A percentile compares a stretch with the other conserved stretches of the same genome.
These are phyloP conservation scores for Symbiodinium pilosum DNA, from an alignment of 73 alveolate genomes.

Conservation along the genomic window DNA sequence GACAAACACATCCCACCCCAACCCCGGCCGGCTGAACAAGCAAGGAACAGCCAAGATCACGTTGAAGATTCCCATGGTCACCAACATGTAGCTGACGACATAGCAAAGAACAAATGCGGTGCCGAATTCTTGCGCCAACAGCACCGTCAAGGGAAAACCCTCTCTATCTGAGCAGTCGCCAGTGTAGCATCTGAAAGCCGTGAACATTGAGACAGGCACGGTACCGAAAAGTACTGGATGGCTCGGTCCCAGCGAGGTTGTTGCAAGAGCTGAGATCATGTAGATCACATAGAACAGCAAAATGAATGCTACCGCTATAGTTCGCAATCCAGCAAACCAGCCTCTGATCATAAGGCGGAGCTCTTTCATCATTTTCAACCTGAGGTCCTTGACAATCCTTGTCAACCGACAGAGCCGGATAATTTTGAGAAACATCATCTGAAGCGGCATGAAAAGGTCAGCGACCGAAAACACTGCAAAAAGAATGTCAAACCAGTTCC, in stretches of 20 bases:
- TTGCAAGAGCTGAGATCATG: not conserved
- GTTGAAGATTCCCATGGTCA: constrained; percentile 71
- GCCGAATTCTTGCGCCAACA: constrained; percentile 29
- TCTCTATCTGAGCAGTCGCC: not conserved
- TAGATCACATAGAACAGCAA: not conserved
- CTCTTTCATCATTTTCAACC: not conserved
- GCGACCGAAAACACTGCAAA: not conserved
- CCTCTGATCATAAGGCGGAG: not conserved
- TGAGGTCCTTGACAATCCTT: not conserved
- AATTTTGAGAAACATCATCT: not conserved
- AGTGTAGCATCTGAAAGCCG: constrained; percentile 31
- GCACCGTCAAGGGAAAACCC: constrained; percentile 39
- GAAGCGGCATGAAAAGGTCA: not conserved
- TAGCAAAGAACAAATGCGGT: not conserved
- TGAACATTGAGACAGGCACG: constrained; percentile 36
- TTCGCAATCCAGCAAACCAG: not conserved
- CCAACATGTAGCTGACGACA: constrained; percentile 57
- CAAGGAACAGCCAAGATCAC: constrained; percentile 29
- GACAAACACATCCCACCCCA: no score
- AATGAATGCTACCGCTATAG: not conserved
- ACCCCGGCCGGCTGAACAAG: not conserved
- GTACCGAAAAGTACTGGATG: not conserved
- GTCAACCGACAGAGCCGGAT: not conserved
- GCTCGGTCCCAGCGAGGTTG: not conserved
- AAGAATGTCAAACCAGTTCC: constrained; percentile 1